These are phyloP conservation scores for Phylloporus sp. DNA, from an alignment of 768 basidiomycete genomes.

Conservation along the genomic window DNA sequence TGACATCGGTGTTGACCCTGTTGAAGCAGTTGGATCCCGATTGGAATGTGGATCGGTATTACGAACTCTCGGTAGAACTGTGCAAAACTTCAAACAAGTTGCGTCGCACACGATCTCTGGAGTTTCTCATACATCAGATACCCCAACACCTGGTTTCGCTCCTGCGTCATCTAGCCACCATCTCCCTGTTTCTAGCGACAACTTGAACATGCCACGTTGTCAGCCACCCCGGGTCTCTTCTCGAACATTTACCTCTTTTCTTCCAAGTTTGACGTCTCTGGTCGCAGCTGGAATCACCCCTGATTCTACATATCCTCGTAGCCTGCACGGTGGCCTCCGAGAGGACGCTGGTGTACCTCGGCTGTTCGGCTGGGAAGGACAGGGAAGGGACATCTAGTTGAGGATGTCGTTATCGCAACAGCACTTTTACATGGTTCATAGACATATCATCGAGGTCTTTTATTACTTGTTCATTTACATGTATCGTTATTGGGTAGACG, in stretches of 20 bases:
- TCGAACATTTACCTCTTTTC: slow-evolving; percentile 23
- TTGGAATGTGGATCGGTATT: slow-evolving; percentile 46
- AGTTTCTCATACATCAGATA: slow-evolving; percentile 6
- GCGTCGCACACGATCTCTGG: slow-evolving; percentile 29
- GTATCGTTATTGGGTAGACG: slow-evolving; percentile 15
- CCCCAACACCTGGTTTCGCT: slow-evolving; percentile 8
- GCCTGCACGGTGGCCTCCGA: slow-evolving; percentile 2
- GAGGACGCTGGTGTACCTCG: slow-evolving; percentile 23
- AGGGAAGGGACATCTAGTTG: slow-evolving; percentile 21
- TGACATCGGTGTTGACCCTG: not conserved
- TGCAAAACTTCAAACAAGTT: slow-evolving; percentile 44
- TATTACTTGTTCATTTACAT: slow-evolving; percentile 1
- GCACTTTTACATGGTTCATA: not conserved
- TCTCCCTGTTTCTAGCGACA: slow-evolving; percentile 1
- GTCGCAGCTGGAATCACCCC: slow-evolving; percentile 22
- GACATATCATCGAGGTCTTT: not conserved
- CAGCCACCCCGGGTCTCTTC: slow-evolving; percentile 21
- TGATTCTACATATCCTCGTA: slow-evolving; percentile 15
- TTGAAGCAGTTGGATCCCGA: slow-evolving; percentile 25
- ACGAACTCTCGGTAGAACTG: slow-evolving; percentile 48
- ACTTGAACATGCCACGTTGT: slow-evolving; percentile 9
- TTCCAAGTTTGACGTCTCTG: slow-evolving; percentile 36
- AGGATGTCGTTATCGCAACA: not conserved
- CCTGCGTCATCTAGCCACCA: not conserved
- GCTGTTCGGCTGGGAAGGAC: slow-evolving; percentile 24